Evolutionary conservation across 2,329 filamentous ascomycete species (phyloP), one percentile per base, ranked within the genome.

Genomic region (Fusarium sp.): DNA sequence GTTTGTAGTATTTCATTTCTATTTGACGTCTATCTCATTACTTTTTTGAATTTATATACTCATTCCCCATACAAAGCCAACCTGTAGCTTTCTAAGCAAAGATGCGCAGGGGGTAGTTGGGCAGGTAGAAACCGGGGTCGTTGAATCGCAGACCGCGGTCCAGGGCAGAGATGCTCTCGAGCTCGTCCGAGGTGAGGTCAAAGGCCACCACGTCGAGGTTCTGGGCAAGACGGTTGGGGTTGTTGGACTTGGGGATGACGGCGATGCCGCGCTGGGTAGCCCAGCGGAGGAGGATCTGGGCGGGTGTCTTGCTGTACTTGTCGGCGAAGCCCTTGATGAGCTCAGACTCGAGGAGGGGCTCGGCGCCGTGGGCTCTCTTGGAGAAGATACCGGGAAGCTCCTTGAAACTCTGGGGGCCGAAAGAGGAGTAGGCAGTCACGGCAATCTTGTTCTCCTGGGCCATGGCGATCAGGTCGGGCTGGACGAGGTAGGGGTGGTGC

Each of bases 241-340:
- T 87, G 81, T 89, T 90, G 70, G 86, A 88, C 86, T 92, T 93
- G 69, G 91, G 90, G 64, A 92, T 92, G 65, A 92, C 90, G 30
- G 89, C 89, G 66, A 92, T 83, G n/a, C 85, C 85, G 30, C 90
- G 84, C 84, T 92, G 90, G 1, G 91, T 92, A 3, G 90, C 87
- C 92, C 92, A 93, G 32, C 91, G 85, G 57, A 94, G 84, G 65
- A 93, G 84, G 1, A 93, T 86, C 86, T 93, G 92, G 4, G 91
- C 90, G 4, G 91, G 87, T 0, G 90, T 90, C 82, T 88, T 90
- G 72, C 79, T 80, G 63, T 90, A 82, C 82, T 89, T 90, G 58
- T 85, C 81, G 10, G 90, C 87, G 69, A 89, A 84, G 45, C 76
- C 78, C 79, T 85, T 88, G 78, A 93, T 81, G 14, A 82, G 78